A percentile compares a stretch with the other conserved stretches of the same genome.
These are phyloP conservation scores for Geum urbanum DNA, from an alignment of 306 rosid genomes.

Conservation along the genomic window DNA sequence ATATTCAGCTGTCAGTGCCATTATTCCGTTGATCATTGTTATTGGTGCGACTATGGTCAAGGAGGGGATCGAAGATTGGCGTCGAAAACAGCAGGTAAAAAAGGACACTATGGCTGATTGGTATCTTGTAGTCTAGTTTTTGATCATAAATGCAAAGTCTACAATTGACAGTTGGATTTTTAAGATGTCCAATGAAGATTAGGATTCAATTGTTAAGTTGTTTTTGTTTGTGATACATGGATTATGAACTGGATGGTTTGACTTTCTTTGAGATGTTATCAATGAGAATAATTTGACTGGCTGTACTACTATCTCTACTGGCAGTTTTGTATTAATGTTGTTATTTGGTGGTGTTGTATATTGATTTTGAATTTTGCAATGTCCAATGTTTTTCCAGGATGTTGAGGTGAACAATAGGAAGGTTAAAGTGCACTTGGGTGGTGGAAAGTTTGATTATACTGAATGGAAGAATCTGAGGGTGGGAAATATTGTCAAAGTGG, in stretches of 20 bases:
- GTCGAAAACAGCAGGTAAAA: constrained; percentile 74
- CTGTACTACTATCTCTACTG: not conserved
- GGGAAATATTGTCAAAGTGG: constrained; percentile 78
- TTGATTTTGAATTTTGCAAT: not conserved
- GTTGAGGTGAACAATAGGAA: constrained; percentile 71
- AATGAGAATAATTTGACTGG: not conserved
- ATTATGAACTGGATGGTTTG: constrained; percentile 1
- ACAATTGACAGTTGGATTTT: not conserved
- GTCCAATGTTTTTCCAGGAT: constrained; percentile 46
- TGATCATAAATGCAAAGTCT: not conserved
- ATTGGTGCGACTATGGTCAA: constrained; percentile 68
- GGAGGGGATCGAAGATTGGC: constrained; percentile 82
- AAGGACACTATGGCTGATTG: not conserved
- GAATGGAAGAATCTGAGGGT: constrained; percentile 85
- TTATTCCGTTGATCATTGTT: constrained; percentile 61
- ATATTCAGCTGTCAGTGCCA: constrained; percentile 73
- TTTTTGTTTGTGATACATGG: not conserved
- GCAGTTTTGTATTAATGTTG: not conserved
- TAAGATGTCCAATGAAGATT: not conserved
- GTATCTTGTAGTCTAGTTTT: constrained; percentile 9
- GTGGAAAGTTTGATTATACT: constrained; percentile 54
- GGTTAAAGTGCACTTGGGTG: constrained; percentile 57
- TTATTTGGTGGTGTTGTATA: not conserved
- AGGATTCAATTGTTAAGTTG: not conserved
- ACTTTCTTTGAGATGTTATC: not conserved